Evolutionary conservation across 495 filamentous ascomycete genomes (phyloP).

Genomic region (Pseudoneurospora amorphoporcata): DNA sequence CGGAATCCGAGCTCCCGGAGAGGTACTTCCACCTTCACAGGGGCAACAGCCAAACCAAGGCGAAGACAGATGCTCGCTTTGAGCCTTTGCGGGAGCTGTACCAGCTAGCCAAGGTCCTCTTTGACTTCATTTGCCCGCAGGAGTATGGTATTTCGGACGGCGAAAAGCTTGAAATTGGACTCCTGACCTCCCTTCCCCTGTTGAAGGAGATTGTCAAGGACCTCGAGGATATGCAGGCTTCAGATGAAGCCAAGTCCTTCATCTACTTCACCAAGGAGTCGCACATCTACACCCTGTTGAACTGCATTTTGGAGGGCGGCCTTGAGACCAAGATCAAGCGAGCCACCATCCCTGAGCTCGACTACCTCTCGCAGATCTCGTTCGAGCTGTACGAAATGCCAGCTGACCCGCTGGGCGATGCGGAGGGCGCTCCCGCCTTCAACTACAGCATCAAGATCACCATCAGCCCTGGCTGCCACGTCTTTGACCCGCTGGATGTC

Average conservation of each 20-base stretch:
- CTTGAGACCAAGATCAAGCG: conserved; percentile 84
- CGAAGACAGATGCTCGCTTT: conserved; percentile 74
- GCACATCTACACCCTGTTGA: conserved; percentile 94
- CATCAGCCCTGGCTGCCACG: conserved; percentile 90
- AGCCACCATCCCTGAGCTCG: conserved; percentile 87
- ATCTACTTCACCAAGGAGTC: conserved; percentile 99
- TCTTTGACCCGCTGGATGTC: conserved; percentile 89
- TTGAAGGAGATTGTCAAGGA: conserved; percentile 93
- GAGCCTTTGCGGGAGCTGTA: conserved; percentile 86
- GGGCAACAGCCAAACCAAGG: conserved; percentile 65
- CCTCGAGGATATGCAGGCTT: conserved; percentile 94
- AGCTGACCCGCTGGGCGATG: conserved; percentile 46
- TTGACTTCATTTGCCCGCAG: conserved; percentile 96
- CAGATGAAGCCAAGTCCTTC: conserved; percentile 84
- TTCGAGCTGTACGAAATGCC: conserved; percentile 96
- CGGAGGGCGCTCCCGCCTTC: conserved; percentile 43
- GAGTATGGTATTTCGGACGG: conserved; percentile 91
- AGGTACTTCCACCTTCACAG: conserved; percentile 84
- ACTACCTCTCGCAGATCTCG: conserved; percentile 95
- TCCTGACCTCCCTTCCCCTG: conserved; percentile 83
- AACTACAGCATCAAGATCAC: conserved; percentile 94
- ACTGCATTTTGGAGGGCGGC: conserved; percentile 94
- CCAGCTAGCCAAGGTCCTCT: conserved; percentile 83
- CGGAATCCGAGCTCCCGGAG: conserved; percentile 37
- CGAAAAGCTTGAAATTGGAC: conserved; percentile 95